Evolutionary conservation across 106 monocot species (phyloP), one percentile per base, ranked within the genome.

Genomic region (Chionographis japonica): DNA sequence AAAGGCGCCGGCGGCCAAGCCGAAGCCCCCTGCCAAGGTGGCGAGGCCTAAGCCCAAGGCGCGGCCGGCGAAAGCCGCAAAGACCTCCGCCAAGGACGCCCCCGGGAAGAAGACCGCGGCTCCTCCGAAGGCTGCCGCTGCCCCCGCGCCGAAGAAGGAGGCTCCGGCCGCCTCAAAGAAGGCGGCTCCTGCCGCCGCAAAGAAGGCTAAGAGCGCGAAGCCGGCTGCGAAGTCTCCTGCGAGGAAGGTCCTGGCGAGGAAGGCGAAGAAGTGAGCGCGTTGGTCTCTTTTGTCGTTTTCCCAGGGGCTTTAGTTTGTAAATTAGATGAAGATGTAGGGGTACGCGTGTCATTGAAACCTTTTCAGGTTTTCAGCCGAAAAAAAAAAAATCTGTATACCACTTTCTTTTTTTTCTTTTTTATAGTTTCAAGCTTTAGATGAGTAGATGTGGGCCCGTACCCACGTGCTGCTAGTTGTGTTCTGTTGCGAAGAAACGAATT

Each of bases 181-280:
- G 70, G 62, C 67, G 8, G 43, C 68, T 1, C 15, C 57, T 11
- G 73, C 66, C 18, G 7, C 52, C 20, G 20, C 60, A 37, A 50
- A 39, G 74, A 78, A 75, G 77, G n/a, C 68, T 12, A 78, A 73
- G 53, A 63, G 14, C 4, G 63, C 68, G 37, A 77, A 61, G 77
- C 40, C 63, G 38, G 37, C 8, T 4, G 73, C 60, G 2, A 70
- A 66, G 66, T 9, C 70, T 2, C 68, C 86, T 15, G 54, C 67
- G 52, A 86, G 76, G 82, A 86, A 72, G 68, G 57, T 56, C 1
- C 61, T 58, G 15, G 64, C 81, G 40, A 86, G 75, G 68, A 86
- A 75, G 69, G 78, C 78, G 3, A 75, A 79, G 76, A 79, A 82
- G 79, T 72, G 76, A 72, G 39, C 14, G 6, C 13, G 3, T 40